A percentile compares a stretch with the other conserved stretches of the same genome.
Conservation (phyloP, 345 rosid species). For the Chamaenerion angustifolium region DNA sequence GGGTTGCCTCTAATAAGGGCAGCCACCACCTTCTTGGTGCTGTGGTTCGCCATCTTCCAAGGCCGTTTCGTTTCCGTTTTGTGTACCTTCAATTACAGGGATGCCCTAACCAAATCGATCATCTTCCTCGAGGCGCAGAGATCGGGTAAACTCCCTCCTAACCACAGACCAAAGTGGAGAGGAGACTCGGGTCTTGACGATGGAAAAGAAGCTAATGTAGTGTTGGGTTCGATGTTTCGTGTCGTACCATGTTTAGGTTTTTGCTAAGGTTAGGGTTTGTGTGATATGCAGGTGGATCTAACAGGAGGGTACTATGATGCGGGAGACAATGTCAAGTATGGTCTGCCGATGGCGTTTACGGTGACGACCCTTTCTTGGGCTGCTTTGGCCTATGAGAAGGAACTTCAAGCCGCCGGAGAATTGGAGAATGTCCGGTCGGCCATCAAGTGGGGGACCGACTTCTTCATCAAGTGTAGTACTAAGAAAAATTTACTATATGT, state of each 20-base stretch:
- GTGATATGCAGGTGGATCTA: conserved; percentile 46
- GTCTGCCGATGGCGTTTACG: conserved; percentile 88
- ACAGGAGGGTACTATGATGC: conserved; percentile 87
- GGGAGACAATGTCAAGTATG: conserved; percentile 81
- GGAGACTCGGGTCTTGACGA: conserved; percentile 82
- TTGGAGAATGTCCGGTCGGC: conserved; percentile 26
- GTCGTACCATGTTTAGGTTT: background rate
- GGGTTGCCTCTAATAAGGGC: conserved; percentile 9
- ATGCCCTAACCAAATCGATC: conserved; percentile 56
- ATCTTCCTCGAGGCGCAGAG: conserved; percentile 85
- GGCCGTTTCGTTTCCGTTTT: conserved; percentile 22
- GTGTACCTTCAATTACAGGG: conserved; percentile 40
- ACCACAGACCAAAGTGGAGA: conserved; percentile 59
- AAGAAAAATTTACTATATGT: conserved; percentile 40
- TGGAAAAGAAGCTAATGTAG: conserved; percentile 52
- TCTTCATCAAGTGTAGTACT: conserved; percentile 53
- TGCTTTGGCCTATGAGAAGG: conserved; percentile 30
- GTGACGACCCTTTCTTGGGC: conserved; percentile 72
- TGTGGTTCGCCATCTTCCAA: conserved; percentile 28
- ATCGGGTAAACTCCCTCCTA: conserved; percentile 71
- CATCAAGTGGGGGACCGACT: conserved; percentile 92
- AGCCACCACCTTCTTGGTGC: conserved; percentile 11
- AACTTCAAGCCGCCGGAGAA: conserved; percentile 44
- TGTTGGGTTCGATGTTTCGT: too few relatives aligned
- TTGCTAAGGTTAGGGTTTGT: background rate